Conservation (phyloP, 1,284 basidiomycete species). For the Cystobasidium sp. region DNA sequence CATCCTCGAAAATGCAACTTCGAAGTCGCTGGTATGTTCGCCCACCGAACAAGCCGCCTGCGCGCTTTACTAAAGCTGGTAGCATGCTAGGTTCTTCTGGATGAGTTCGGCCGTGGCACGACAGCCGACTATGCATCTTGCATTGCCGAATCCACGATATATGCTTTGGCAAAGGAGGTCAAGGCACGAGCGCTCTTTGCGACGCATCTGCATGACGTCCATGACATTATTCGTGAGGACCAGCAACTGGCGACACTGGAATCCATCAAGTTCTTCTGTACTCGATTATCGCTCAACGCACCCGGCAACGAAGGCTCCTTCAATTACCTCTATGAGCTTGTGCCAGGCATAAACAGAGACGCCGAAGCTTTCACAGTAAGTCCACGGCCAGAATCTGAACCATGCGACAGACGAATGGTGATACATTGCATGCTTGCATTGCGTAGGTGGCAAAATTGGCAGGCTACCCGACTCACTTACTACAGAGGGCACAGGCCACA, state of each 20-base stretch:
- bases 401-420: neutral
- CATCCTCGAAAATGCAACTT: constrained; percentile 74
- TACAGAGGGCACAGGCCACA: constrained; percentile 14
- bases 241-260: constrained; percentile 57
- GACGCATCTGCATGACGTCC: constrained; percentile 94
- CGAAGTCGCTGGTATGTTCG: constrained; percentile 71
- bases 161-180: constrained; percentile 77
- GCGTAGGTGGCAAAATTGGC: constrained; percentile 40
- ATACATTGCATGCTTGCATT: neutral
- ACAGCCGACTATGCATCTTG: constrained; percentile 88
- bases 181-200: constrained; percentile 86
- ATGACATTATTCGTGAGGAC: constrained; percentile 74
- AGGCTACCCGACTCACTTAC: constrained; percentile 36
- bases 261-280: constrained; percentile 80
- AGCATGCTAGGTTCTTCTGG: constrained; percentile 80
- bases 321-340: constrained; percentile 38
- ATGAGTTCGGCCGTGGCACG: constrained; percentile 95
- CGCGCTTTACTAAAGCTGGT: constrained; percentile 6
- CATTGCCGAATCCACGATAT: constrained; percentile 87
- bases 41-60: constrained; percentile 12
- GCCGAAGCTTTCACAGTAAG: constrained; percentile 41
- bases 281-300: constrained; percentile 71
- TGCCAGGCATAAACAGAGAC: constrained; percentile 41
- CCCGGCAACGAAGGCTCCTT: constrained; percentile 4
- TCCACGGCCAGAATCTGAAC: neutral